Evolutionary conservation across 108 stramenopile species (phyloP), one percentile per base, ranked within the genome.

Genomic region (Skeletonema menzelii): DNA sequence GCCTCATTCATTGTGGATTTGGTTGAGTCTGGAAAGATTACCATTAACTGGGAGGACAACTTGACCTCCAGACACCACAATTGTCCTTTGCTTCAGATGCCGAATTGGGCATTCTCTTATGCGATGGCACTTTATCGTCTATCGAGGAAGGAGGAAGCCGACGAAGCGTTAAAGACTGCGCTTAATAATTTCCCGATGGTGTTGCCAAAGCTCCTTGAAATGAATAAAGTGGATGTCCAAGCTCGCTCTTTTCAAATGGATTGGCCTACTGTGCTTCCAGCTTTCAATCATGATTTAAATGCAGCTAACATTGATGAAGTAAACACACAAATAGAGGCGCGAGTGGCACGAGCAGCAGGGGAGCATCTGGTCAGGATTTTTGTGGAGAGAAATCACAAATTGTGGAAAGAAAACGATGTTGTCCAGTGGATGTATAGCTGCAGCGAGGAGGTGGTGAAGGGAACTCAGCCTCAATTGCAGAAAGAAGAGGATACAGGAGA

Each of bases 21-120:
- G 53, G 73, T 83, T 32, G 69, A 79, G 40, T 65, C 67, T 20
- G 47, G 66, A 40, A 26, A 65, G 70, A 63, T 82, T 31, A 32
- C 42, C 22, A 73, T 84, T 30, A 69, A 84, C 34, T 78, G 78
- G 67, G 65, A 40, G 56, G 84, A 85, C 49, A 64, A 68, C 1
- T 49, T 69, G 59, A 71, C 78, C 26, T 38, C 22, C 1, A 72
- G 81, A 12, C 76, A 73, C 30, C 67, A 67, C 35, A 35, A 67
- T 14, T 77, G 89, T 59, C 55, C 26, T 17, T 63, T 95, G 27
- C 17, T 57, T 3, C 77, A 89, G 26, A 55, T 95, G 77, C 94
- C 94, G 0, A 92, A 89, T 60, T 89, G 76, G 83, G 77, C 90
- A 14, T 92, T 69, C 66, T 88, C 88, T 24, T 91, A 91, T 81